Conservation (phyloP, 2,329 filamentous ascomycete species). For the Cordyceps javanica region DNA sequence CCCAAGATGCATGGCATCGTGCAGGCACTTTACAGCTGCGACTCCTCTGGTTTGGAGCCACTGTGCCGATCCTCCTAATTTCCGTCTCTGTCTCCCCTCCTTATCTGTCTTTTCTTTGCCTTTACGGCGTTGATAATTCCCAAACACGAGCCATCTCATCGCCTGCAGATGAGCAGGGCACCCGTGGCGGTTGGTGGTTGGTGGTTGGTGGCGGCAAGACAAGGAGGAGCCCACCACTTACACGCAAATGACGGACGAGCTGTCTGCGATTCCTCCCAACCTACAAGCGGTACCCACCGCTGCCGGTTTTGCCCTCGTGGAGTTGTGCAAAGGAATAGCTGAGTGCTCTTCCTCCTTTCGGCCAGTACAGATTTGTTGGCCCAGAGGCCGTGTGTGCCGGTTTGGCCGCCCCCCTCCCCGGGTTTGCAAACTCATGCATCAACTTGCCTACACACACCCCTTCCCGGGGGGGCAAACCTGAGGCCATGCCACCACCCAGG, state of each 20-base stretch:
- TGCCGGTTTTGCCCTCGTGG: slow-evolving; percentile 6
- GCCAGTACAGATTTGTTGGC: not conserved
- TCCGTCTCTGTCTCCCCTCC: not conserved
- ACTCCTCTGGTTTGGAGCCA: slow-evolving; percentile 10
- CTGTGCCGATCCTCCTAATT: slow-evolving; percentile 1
- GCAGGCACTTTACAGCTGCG: not conserved
- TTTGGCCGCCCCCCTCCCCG: not conserved
- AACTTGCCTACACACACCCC: not conserved
- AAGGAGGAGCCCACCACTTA: not conserved
- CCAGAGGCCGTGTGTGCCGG: slow-evolving; percentile 1
- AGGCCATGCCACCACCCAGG: not conserved
- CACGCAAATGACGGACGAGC: not conserved
- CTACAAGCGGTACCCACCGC: not conserved
- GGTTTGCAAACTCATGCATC: not conserved
- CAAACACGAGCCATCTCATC: slow-evolving; percentile 3
- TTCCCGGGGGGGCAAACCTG: not conserved
- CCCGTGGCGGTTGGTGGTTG: no score
- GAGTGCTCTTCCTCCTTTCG: no score
- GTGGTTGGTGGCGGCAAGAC: no score
- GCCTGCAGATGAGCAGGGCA: no score
- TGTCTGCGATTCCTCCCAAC: not conserved
- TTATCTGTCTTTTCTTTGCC: no score
- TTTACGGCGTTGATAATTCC: not conserved
- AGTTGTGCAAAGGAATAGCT: not conserved
- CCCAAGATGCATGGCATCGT: not conserved